Evolutionary conservation across 2,329 filamentous ascomycete genomes (phyloP).

Genomic region (Ophiostoma triangulosporum): DNA sequence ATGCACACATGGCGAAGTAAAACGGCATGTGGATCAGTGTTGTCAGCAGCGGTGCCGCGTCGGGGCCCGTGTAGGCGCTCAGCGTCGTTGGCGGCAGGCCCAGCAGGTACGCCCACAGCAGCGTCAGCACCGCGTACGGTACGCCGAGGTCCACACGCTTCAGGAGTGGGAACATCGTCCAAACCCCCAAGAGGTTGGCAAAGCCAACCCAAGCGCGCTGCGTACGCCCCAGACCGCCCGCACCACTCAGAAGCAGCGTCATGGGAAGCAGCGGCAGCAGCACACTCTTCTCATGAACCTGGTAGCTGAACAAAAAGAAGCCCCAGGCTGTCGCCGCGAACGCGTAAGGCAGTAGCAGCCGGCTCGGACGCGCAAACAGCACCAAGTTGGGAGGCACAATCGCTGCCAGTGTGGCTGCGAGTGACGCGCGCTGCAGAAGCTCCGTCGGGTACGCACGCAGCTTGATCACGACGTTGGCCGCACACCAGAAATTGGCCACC

Average conservation of each 20-base stretch:
- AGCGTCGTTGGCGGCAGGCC: conserved; percentile 70
- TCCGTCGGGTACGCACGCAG: conserved; percentile 58
- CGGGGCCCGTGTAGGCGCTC: conserved; percentile 49
- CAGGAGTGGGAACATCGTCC: conserved; percentile 89
- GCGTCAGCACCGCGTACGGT: conserved; percentile 72
- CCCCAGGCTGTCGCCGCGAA: conserved; percentile 83
- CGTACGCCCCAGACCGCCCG: conserved; percentile 62
- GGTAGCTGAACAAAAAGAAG: conserved; percentile 95
- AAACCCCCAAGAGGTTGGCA: conserved; percentile 75
- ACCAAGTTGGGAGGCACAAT: conserved; percentile 70
- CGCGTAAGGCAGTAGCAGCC: conserved; percentile 62
- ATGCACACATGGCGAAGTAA: conserved; percentile 63
- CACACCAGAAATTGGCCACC: conserved; percentile 97
- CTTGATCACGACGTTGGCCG: conserved; percentile 80
- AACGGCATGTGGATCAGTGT: conserved; percentile 58
- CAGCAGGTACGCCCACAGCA: conserved; percentile 84
- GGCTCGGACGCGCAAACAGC: conserved; percentile 65
- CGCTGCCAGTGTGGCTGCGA: conserved; percentile 59
- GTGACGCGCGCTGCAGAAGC: conserved; percentile 61
- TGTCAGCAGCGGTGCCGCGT: conserved; percentile 38
- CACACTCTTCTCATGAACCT: conserved; percentile 97
- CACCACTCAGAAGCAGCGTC: conserved; percentile 71
- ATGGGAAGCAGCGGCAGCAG: conserved; percentile 84
- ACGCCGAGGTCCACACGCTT: conserved; percentile 70
- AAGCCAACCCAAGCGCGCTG: conserved; percentile 89